phyloP scores from a whole-genome alignment of 495 filamentous ascomycete species.

The Aspergillus nidulans region DNA sequence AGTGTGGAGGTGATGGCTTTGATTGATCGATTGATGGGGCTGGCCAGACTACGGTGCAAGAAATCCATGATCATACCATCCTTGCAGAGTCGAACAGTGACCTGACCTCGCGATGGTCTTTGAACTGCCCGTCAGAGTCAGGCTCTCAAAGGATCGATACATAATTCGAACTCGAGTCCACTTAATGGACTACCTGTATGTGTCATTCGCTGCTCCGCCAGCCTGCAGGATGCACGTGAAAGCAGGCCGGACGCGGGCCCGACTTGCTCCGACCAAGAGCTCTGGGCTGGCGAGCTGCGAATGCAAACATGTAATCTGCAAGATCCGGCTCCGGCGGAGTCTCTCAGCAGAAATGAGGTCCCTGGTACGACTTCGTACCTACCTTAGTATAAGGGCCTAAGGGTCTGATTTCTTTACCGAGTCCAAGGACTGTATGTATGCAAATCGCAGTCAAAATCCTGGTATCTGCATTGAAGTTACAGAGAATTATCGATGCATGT shows the following conservation, averaged over 20 bases:
- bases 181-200: background rate
- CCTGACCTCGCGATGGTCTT: background rate
- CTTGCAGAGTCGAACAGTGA: background rate
- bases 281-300: background rate
- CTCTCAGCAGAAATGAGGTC: background rate
- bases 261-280: background rate
- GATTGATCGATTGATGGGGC: slow-evolving; percentile 18
- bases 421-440: background rate
- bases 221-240: background rate
- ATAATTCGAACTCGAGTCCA: background rate
- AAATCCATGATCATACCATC: background rate
- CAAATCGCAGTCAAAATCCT: background rate
- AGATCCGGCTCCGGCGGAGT: too few relatives aligned
- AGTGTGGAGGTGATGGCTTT: slow-evolving; percentile 1
- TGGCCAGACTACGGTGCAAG: background rate
- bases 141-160: too few relatives aligned
- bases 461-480: background rate
- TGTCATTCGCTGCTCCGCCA: too few relatives aligned
- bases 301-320: background rate
- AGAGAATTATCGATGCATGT: too few relatives aligned
- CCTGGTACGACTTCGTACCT: background rate
- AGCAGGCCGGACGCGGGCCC: background rate
- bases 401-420: background rate
- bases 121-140: background rate
- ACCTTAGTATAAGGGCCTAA: background rate